Conservation (phyloP, 768 basidiomycete genomes). For the Kwoniella sp. region DNA sequence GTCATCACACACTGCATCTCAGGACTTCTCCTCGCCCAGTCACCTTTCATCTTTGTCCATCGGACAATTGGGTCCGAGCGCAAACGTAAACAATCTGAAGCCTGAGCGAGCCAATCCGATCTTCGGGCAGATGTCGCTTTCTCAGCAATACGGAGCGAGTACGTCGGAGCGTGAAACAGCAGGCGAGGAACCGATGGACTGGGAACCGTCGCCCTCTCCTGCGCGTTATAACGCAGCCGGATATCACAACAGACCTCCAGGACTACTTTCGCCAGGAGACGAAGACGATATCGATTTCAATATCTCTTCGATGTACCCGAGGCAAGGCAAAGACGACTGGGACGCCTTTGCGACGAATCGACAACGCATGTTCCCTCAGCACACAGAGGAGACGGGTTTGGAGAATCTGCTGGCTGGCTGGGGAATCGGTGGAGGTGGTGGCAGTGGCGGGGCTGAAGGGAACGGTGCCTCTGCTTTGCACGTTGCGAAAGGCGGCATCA, state of each 20-base stretch:
- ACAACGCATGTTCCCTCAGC: conserved; percentile 43
- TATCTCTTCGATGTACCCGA: not conserved
- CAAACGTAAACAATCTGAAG: not conserved
- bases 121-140: conserved; percentile 51
- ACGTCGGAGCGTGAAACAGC: not conserved
- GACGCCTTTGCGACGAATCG: conserved; percentile 40
- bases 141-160: conserved; percentile 5
- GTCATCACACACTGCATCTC: not conserved
- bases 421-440: conserved; percentile 27
- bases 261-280: conserved; percentile 2
- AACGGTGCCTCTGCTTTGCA: not conserved
- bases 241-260: not conserved
- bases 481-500: not conserved
- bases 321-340: conserved; percentile 30
- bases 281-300: conserved; percentile 5
- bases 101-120: conserved; percentile 36
- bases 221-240: conserved; percentile 11
- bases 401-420: conserved; percentile 45
- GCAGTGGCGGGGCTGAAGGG: not conserved
- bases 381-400: conserved; percentile 44
- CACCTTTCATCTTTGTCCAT: conserved; percentile 1
- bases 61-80: conserved; percentile 1
- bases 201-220: conserved; percentile 43
- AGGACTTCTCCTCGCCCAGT: conserved; percentile 2
- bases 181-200: conserved; percentile 51